Base-by-base conservation (phyloP, 805 yeast species). In the Candida anglica region DNA sequence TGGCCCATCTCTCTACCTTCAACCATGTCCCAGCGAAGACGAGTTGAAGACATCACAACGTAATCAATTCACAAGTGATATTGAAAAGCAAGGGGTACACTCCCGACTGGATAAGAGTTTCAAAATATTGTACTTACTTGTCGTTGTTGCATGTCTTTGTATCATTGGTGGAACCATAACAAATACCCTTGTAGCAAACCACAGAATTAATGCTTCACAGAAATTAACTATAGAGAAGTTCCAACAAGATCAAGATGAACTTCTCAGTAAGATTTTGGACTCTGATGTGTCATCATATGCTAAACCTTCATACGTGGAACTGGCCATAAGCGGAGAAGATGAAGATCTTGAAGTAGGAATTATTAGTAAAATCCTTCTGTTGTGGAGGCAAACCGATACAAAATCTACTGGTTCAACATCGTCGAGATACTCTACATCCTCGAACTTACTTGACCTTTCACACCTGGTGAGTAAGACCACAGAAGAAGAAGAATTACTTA, bases 251-350 rank as follows among this genome's bases (percentile, higher is more conserved):
- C 32, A 29, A 14, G 23, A 19, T 9, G 26, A 20, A 9, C 21
- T 29, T 3, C 15, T 29, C 4, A 29, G 21, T 21, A 29, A 29
- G 15, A 24, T 29, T 7, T 29, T 29, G 15, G 32, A 29, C 6
- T n/a, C n/a, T n/a, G n/a, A n/a, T n/a, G n/a, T n/a, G n/a, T n/a
- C n/a, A n/a, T n/a, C n/a, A n/a, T n/a, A n/a, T n/a, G n/a, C 23
- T 21, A 11, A 11, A 21, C 9, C 23, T 21, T 21, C 10, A 21
- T 9, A 21, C 10, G 11, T 21, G 23, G 11, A 21, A 11, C 11
- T 21, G 23, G 9, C 23, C 23, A 9, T 9, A 11, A 21, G 10
- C 23, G 23, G 11, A 21, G 23, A 21, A 11, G 10, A 21, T 9
- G 11, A 21, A 11, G 23, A 21, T 21, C 11, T 21, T 11, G 23